Evolutionary conservation across 1,284 basidiomycete genomes (phyloP).

Genomic region (Austropuccinia psidii): DNA sequence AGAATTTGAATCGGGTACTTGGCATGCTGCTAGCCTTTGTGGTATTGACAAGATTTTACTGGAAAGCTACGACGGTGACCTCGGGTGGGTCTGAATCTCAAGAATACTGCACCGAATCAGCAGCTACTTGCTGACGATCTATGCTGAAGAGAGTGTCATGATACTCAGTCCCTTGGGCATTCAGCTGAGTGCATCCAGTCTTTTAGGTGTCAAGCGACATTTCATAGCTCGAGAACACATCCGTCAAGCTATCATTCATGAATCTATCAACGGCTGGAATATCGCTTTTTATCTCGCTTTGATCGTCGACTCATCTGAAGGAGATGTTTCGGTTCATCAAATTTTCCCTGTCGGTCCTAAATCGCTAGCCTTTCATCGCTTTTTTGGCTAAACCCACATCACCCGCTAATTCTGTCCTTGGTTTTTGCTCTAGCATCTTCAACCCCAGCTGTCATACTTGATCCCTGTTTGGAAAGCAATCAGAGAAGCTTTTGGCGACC

Average conservation of each 20-base stretch:
- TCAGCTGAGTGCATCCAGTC: constrained; percentile 13
- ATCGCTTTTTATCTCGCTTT: constrained; percentile 27
- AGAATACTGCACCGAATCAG: too few species aligned
- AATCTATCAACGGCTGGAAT: constrained; percentile 33
- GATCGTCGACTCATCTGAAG: constrained; percentile 1
- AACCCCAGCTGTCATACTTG: constrained; percentile 9
- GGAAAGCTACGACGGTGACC: neutral
- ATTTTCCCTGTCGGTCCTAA: neutral
- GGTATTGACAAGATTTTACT: too few species aligned
- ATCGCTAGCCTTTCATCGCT: neutral
- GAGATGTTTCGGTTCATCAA: neutral
- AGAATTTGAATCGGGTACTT: too few species aligned
- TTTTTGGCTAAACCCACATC: neutral
- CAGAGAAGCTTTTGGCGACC: constrained; percentile 24
- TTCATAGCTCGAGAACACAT: constrained; percentile 24
- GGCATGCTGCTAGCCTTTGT: too few species aligned
- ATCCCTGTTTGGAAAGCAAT: constrained; percentile 28
- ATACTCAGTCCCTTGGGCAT: constrained; percentile 20
- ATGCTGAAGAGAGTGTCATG: constrained; percentile 9
- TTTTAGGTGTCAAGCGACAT: neutral
- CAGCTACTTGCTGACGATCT: too few species aligned
- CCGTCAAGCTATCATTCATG: constrained; percentile 30
- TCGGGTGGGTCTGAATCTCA: constrained; percentile 24
- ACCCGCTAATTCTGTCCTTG: neutral
- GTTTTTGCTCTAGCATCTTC: neutral